Evolutionary conservation across 306 rosid species (phyloP).

Genomic region (Elaeagnus macrophylla): DNA sequence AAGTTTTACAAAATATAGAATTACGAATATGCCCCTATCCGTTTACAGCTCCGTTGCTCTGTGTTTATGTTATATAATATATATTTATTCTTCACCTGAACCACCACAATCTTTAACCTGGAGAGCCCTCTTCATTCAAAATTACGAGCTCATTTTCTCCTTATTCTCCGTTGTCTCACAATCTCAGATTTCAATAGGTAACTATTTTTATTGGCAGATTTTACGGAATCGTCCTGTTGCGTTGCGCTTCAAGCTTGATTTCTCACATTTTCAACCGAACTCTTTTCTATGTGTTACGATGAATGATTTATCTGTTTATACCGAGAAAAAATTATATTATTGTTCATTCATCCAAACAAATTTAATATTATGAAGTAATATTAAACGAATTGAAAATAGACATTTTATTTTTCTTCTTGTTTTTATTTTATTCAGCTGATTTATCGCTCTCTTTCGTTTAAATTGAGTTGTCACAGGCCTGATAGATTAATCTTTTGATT

Average conservation of each 20-base stretch:
- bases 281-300: neutral
- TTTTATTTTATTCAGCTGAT: neutral
- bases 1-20: too few relatives aligned
- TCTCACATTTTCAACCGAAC: neutral
- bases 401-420: neutral
- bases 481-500: neutral
- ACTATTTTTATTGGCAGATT: neutral
- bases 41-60: slow-evolving; percentile 5
- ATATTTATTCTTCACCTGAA: slow-evolving; percentile 3
- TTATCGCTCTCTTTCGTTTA: neutral
- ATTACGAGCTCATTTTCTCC: slow-evolving; percentile 17
- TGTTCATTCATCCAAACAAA: neutral
- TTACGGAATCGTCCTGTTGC: slow-evolving; percentile 5
- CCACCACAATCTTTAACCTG: slow-evolving; percentile 5
- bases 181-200: slow-evolving; percentile 19
- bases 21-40: slow-evolving; percentile 28
- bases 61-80: neutral
- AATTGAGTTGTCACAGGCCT: neutral
- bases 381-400: slow-evolving; percentile 1
- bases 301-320: neutral
- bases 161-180: neutral
- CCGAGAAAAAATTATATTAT: neutral
- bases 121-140: neutral
- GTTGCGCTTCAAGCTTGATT: slow-evolving; percentile 10
- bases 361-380: neutral